Evolutionary conservation across 768 basidiomycete species (phyloP).

Genomic region (Pleurotus platypus): DNA sequence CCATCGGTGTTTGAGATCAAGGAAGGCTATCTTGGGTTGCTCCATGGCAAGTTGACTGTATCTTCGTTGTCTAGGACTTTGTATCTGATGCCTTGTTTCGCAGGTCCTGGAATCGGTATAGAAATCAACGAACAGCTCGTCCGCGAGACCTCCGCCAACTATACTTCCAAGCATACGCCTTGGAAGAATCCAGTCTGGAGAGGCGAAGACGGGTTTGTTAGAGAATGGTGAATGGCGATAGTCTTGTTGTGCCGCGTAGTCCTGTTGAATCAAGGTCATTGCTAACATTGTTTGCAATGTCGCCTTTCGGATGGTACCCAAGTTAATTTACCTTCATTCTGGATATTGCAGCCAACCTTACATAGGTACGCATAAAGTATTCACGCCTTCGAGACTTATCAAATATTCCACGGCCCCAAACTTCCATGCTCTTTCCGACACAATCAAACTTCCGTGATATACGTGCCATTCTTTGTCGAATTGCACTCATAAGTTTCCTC

Average conservation of each 20-base stretch:
- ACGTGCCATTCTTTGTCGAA: too few species aligned
- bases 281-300: too few species aligned
- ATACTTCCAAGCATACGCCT: conserved; percentile 33
- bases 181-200: conserved; percentile 59
- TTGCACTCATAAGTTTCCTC: too few species aligned
- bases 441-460: too few species aligned
- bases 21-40: conserved; percentile 45
- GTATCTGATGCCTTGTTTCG: neutral
- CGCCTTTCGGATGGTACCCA: too few species aligned
- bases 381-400: too few species aligned
- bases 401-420: too few species aligned
- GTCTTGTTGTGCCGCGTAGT: too few species aligned
- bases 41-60: conserved; percentile 15
- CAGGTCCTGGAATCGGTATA: conserved; percentile 60
- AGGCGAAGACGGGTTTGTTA: conserved; percentile 48
- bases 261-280: too few species aligned
- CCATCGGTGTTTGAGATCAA: conserved; percentile 49
- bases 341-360: too few species aligned
- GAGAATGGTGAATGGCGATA: conserved; percentile 42
- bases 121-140: conserved; percentile 59
- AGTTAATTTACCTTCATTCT: too few species aligned
- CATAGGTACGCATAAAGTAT: conserved; percentile 13
- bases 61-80: neutral
- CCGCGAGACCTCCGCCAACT: conserved; percentile 26
- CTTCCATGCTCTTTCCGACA: too few species aligned